Base-by-base conservation (phyloP, 164 flowering plant genomes). In the Hamamelis virginiana region DNA sequence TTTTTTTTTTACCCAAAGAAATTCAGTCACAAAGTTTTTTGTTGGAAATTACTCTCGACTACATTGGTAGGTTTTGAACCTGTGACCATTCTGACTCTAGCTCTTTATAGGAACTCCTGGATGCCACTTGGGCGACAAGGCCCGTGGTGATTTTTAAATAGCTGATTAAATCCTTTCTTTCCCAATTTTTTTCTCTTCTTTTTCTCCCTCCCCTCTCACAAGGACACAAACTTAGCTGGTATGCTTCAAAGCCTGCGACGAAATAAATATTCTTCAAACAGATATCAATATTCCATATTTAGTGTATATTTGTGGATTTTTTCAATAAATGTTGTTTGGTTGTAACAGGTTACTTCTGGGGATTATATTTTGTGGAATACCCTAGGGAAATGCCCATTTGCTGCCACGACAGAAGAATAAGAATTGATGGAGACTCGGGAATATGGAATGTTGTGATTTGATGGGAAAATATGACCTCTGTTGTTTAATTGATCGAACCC, bases 331-430 rank as follows among this genome's bases (percentile, higher is more conserved):
- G 6, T 61, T 63, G 5, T 48, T 59, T 52, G 63, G 9, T 45
- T 65, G 28, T 21, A 22, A 69, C 82, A 94, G 98, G 96, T 83
- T 53, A 53, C 81, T 21, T 85, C 97, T 43, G 98, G 99, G 72
- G 98, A 91, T 59, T 91, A 96, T 75, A 91, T 96, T 51, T 77
- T 96, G 85, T 96, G 99, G 98, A 96, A 91, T 72, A 96, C 99
- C n/a, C 79, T 96, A 68, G 98, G 98, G 18, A 90, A 80, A 79
- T 93, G 97, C 73, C 98, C 99, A 12, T 81, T 77, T 67, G 97
- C 81, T 69, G 96, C 87, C 16, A 60, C 80, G 14, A 48, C 80
- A 56, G 76, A 75, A 76, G 72, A 16, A 22, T 72, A 67, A 56
- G 56, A 46, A 14, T 46, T 41, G 23, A n/a, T 53, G 45, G 56